phyloP scores from a whole-genome alignment of 768 basidiomycete genomes.

The Austroboletus eburneus region DNA sequence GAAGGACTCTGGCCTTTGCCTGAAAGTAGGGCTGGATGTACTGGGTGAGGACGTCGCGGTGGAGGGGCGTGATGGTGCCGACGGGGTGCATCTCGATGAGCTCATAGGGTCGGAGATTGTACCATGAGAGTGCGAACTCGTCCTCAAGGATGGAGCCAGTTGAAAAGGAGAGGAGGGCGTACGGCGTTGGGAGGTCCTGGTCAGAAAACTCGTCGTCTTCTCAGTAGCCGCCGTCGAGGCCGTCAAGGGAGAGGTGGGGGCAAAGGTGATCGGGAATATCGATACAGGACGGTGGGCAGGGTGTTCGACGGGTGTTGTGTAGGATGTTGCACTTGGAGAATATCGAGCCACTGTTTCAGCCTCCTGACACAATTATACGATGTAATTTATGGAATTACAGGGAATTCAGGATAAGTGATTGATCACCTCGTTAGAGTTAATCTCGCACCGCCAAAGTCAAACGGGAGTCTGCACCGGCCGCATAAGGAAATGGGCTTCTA shows the following conservation, averaged over 20 bases:
- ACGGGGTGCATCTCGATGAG: constrained; percentile 64
- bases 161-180: constrained; percentile 59
- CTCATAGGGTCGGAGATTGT: constrained; percentile 57
- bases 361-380: no score
- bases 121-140: constrained; percentile 53
- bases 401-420: no score
- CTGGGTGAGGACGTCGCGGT: constrained; percentile 34
- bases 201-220: constrained; percentile 35
- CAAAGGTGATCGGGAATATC: constrained; percentile 73
- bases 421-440: no score
- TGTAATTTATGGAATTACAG: no score
- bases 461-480: no score
- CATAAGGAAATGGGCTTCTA: no score
- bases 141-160: constrained; percentile 72
- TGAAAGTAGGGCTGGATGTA: constrained; percentile 62
- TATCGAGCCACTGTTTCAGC: no score
- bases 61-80: constrained; percentile 40
- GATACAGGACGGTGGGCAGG: constrained; percentile 47
- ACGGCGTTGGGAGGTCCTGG: constrained; percentile 27
- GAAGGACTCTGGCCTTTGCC: constrained; percentile 48
- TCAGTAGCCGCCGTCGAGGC: constrained; percentile 23
- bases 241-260: constrained; percentile 30
- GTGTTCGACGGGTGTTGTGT: constrained; percentile 30
- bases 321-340: constrained; percentile 51
- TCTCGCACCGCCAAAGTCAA: no score